These are phyloP conservation scores for Saccharomycopsis oosterbeekiorum DNA, from an alignment of 805 yeast species.

Conservation along the genomic window DNA sequence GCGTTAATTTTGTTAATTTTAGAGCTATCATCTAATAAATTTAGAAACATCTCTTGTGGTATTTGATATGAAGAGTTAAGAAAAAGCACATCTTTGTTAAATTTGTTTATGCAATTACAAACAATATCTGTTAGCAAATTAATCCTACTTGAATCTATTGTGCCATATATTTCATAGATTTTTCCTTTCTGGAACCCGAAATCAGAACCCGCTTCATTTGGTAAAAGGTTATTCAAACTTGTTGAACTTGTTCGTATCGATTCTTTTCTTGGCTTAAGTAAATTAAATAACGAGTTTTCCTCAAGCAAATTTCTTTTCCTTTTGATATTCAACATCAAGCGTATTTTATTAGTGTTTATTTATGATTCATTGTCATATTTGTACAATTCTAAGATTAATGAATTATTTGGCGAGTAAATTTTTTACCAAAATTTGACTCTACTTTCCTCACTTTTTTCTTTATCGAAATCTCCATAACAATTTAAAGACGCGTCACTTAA, in stretches of 20 bases:
- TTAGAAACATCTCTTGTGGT: neutral
- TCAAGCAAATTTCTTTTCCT: neutral
- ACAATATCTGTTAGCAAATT: slow-evolving; percentile 1
- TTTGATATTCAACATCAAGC: neutral
- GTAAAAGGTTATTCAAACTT: neutral
- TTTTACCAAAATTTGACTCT: too few relatives aligned
- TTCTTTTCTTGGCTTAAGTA: neutral
- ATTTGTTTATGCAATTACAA: neutral
- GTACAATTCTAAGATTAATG: too few relatives aligned
- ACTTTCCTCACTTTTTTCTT: too few relatives aligned
- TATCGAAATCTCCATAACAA: too few relatives aligned
- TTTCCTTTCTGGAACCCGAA: slow-evolving; percentile 12
- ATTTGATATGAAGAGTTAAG: slow-evolving; percentile 11
- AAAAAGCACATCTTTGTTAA: slow-evolving; percentile 5
- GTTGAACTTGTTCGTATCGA: neutral
- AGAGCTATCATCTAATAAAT: neutral
- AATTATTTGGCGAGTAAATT: too few relatives aligned
- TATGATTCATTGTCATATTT: too few relatives aligned
- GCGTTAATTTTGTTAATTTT: neutral
- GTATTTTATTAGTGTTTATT: too few relatives aligned
- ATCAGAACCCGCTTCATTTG: neutral
- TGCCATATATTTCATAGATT: slow-evolving; percentile 16
- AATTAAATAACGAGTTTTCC: neutral
- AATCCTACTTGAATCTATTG: slow-evolving; percentile 1
- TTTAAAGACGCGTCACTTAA: too few relatives aligned